Evolutionary conservation across 1,139 yeast genomes (phyloP).

Genomic region (Taiozyma onychis): DNA sequence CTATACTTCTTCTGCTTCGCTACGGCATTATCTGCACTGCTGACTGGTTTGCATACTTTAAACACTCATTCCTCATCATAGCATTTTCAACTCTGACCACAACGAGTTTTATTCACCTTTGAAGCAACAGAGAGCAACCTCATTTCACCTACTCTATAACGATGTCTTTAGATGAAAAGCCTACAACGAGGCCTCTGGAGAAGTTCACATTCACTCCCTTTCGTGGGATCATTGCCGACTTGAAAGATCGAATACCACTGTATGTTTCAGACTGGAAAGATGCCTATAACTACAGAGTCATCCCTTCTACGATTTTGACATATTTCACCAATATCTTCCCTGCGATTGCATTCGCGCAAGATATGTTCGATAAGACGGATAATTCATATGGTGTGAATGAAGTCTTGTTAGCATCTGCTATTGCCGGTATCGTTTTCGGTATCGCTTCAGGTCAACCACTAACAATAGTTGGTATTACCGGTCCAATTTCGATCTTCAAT

Average conservation of each 20-base stretch:
- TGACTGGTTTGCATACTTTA: no score
- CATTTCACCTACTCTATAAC: background rate
- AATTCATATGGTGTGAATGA: slow-evolving; percentile 91
- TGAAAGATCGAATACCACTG: slow-evolving; percentile 43
- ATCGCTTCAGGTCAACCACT: slow-evolving; percentile 83
- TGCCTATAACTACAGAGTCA: slow-evolving; percentile 79
- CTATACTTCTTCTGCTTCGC: no score
- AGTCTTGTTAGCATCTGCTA: slow-evolving; percentile 72
- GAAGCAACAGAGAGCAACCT: background rate
- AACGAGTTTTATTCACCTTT: background rate
- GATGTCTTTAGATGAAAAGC: background rate
- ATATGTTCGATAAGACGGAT: slow-evolving; percentile 87
- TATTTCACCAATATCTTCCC: slow-evolving; percentile 89
- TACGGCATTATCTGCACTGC: no score
- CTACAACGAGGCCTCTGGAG: background rate
- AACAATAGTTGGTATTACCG: slow-evolving; percentile 96
- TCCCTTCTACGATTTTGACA: slow-evolving; percentile 77
- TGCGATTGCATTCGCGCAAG: slow-evolving; percentile 95
- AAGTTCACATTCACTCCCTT: background rate
- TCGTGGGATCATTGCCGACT: slow-evolving; percentile 29
- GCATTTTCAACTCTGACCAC: no score
- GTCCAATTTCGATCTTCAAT: slow-evolving; percentile 88
- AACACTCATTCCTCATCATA: no score
- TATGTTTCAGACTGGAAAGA: slow-evolving; percentile 78
- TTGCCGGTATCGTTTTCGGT: slow-evolving; percentile 90